These are phyloP conservation scores for Aspergillus ochraceus DNA, from an alignment of 2,329 filamentous ascomycete species.

Conservation along the genomic window DNA sequence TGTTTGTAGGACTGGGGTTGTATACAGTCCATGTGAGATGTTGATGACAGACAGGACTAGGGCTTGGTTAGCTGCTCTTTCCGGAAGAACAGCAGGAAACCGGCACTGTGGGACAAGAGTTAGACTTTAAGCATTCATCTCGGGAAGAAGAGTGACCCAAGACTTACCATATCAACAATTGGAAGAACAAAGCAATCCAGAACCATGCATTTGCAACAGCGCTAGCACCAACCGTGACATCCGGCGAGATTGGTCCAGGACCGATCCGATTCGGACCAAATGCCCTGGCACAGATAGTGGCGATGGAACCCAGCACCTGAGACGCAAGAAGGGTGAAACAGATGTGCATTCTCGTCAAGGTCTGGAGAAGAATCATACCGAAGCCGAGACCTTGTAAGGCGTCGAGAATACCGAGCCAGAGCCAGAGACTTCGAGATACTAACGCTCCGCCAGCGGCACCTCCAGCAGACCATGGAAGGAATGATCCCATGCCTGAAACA, in stretches of 20 bases:
- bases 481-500: constrained; percentile 59
- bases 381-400: constrained; percentile 66
- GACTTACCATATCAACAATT: constrained; percentile 59
- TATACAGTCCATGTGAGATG: not conserved
- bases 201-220: constrained; percentile 56
- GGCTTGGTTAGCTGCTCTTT: constrained; percentile 48
- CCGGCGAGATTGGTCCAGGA: constrained; percentile 63
- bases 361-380: constrained; percentile 67
- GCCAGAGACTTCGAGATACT: constrained; percentile 60
- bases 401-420: constrained; percentile 68
- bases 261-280: constrained; percentile 62
- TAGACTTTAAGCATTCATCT: not conserved
- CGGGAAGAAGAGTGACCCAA: not conserved
- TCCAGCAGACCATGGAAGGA: constrained; percentile 64
- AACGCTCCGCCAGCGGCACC: constrained; percentile 55
- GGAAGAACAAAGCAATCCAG: constrained; percentile 60
- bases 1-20: too few relatives aligned
- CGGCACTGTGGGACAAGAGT: constrained; percentile 29
- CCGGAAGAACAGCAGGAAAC: constrained; percentile 46
- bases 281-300: constrained; percentile 62
- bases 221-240: constrained; percentile 53
- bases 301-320: constrained; percentile 62
- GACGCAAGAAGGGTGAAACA: constrained; percentile 60
- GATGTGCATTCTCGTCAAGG: constrained; percentile 65
- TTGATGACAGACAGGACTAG: constrained; percentile 17